Evolutionary conservation across 129 eudicot genomes (phyloP), one percentile per base, ranked within the genome.

Genomic region (Chrysanthemum makinoi): DNA sequence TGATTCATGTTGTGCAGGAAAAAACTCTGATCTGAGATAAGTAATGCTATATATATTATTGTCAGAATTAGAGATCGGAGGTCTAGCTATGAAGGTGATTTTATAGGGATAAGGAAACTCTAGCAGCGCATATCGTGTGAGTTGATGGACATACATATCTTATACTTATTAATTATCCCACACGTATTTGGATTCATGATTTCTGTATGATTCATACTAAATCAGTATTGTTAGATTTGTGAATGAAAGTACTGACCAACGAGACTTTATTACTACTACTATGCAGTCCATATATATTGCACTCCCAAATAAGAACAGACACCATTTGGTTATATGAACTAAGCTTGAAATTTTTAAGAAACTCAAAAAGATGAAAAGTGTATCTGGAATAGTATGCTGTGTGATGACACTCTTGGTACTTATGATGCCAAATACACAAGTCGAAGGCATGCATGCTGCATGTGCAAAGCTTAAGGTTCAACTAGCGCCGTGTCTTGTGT

Each of bases 161-260:
- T 50, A 62, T 35, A 62, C 68, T 15, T 16, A n/a, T 49, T 39
- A 6, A 50, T 62, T 11, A 52, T 61, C 12, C 63, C 63, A 65
- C 47, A 74, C 63, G 64, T 66, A 74, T 53, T 18, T 49, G 28
- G 15, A 53, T 74, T 63, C 79, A 74, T 74, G 72, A 64, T 6
- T 65, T 47, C 22, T 74, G 4, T 33, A 57, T 72, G 55, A 53
- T 54, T 20, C n/a, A 19, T 74, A n/a, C 46, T 74, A 57, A 62
- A 51, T 52, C n/a, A n/a, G n/a, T n/a, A n/a, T n/a, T 10, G 55
- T 64, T 64, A 18, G 72, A 74, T 74, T 74, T 65, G 58, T 48
- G 54, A 26, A 53, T 44, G 57, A 53, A 65, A 65, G 11, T 56
- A 54, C 22, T 49, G 50, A 58, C 9, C 58, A 49, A 65, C 14